These are phyloP conservation scores for Naegleria gruberi DNA, from an alignment of 208 protist species.

Conservation along the genomic window DNA sequence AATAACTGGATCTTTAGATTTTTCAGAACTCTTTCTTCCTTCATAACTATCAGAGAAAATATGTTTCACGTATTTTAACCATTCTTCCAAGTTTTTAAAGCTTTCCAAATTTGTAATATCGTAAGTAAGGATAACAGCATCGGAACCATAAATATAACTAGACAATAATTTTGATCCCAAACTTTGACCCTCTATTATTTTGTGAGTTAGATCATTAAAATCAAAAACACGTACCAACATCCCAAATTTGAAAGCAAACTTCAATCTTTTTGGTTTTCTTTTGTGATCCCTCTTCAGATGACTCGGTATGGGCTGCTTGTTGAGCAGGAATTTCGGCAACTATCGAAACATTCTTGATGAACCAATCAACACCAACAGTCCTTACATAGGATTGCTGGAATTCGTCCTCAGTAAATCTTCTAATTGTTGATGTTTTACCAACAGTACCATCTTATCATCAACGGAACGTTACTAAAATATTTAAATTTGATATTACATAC, in stretches of 20 bases:
- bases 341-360: conserved; percentile 71
- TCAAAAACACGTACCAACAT: conserved; percentile 66
- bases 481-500: background rate
- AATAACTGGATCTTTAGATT: conserved; percentile 48
- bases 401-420: conserved; percentile 65
- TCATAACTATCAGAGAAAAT: conserved; percentile 26
- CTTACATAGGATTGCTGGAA: conserved; percentile 81
- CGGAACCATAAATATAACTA: conserved; percentile 79
- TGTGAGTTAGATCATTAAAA: background rate
- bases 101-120: conserved; percentile 77
- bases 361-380: conserved; percentile 89
- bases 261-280: conserved; percentile 27
- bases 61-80: conserved; percentile 57
- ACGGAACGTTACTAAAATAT: too few species aligned
- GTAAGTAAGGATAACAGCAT: conserved; percentile 80
- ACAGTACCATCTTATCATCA: conserved; percentile 54
- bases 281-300: too few species aligned
- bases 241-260: conserved; percentile 81
- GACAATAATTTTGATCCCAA: conserved; percentile 80
- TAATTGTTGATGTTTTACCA: conserved; percentile 81
- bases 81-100: conserved; percentile 84
- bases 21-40: background rate
- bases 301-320: background rate
- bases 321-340: conserved; percentile 30
- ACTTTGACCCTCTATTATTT: conserved; percentile 52